A percentile compares a stretch with the other conserved stretches of the same genome.
Conservation (phyloP, 179 eudicot genomes). For the Gypsophila paniculata region DNA sequence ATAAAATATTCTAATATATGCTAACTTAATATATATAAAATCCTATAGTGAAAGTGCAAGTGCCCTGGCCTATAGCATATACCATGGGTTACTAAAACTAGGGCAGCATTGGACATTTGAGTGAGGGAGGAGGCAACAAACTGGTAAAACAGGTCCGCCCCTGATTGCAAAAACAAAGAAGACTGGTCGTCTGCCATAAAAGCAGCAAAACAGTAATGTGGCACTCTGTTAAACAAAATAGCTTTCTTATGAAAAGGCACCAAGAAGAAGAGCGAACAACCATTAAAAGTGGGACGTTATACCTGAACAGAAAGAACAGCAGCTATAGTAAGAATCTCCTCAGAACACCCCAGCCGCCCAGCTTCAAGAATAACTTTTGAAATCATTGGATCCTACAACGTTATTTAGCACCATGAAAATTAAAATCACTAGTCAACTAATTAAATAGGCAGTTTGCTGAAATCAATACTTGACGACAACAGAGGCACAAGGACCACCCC, state of each 20-base stretch:
- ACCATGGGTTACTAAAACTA: background rate
- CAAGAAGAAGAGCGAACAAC: too few relatives aligned
- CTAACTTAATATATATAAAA: background rate
- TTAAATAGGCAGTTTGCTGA: background rate
- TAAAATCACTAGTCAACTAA: background rate
- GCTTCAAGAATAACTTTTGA: slow-evolving; percentile 88
- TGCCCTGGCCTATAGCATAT: background rate
- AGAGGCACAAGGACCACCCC: slow-evolving; percentile 4
- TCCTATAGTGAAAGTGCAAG: background rate
- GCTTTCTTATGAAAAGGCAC: background rate
- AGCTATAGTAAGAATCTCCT: slow-evolving; percentile 86
- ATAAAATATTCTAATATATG: background rate
- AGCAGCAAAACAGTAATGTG: background rate
- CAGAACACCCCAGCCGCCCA: slow-evolving; percentile 72
- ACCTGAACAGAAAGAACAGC: slow-evolving; percentile 92
- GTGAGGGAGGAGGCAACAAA: background rate
- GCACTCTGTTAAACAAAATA: background rate
- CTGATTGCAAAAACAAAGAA: background rate
- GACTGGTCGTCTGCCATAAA: background rate
- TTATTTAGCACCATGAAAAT: background rate
- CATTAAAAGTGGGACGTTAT: background rate
- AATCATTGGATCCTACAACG: slow-evolving; percentile 80
- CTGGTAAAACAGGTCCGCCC: background rate
- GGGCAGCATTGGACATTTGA: background rate
- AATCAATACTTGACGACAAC: background rate